phyloP scores from a whole-genome alignment of 768 basidiomycete species.

The Leccinum aurantiacum region DNA sequence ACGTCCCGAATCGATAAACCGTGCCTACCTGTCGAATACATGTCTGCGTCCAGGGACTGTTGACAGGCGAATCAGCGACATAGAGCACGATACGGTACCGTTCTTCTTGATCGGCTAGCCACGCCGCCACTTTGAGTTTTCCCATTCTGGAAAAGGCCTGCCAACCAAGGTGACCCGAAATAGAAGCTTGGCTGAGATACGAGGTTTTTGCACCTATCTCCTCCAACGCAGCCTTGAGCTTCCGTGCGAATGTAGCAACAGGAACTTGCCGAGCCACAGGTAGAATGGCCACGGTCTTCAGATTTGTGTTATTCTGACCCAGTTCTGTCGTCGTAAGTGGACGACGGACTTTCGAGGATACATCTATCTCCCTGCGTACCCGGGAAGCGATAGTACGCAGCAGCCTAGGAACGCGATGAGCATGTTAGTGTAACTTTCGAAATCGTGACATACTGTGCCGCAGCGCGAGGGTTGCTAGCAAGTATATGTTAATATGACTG shows the following conservation, averaged over 20 bases:
- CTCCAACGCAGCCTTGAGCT: slow-evolving; percentile 85
- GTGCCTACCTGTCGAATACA: slow-evolving; percentile 84
- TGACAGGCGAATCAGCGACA: slow-evolving; percentile 93
- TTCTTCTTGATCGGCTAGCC: slow-evolving; percentile 96
- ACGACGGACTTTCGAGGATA: slow-evolving; percentile 50
- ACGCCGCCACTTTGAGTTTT: slow-evolving; percentile 87
- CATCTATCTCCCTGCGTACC: slow-evolving; percentile 80
- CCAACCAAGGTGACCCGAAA: slow-evolving; percentile 87
- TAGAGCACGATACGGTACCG: slow-evolving; percentile 92
- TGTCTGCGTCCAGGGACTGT: slow-evolving; percentile 96
- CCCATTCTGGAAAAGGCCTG: slow-evolving; percentile 97
- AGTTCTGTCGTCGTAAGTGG: slow-evolving; percentile 57
- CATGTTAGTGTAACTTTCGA: not conserved
- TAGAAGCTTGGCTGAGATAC: slow-evolving; percentile 90
- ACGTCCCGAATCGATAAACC: slow-evolving; percentile 1
- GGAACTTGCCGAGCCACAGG: slow-evolving; percentile 88
- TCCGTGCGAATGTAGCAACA: slow-evolving; percentile 84
- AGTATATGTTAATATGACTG: slow-evolving; percentile 1
- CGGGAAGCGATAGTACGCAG: slow-evolving; percentile 90
- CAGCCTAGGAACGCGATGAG: slow-evolving; percentile 44
- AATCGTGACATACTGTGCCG: slow-evolving; percentile 61
- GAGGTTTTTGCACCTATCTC: slow-evolving; percentile 91
- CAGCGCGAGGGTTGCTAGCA: slow-evolving; percentile 76
- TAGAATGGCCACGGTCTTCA: slow-evolving; percentile 92
- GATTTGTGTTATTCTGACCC: slow-evolving; percentile 77